Evolutionary conservation across 305 asterid species (phyloP), one percentile per base, ranked within the genome.

Genomic region (Solanum aculeatissimum): DNA sequence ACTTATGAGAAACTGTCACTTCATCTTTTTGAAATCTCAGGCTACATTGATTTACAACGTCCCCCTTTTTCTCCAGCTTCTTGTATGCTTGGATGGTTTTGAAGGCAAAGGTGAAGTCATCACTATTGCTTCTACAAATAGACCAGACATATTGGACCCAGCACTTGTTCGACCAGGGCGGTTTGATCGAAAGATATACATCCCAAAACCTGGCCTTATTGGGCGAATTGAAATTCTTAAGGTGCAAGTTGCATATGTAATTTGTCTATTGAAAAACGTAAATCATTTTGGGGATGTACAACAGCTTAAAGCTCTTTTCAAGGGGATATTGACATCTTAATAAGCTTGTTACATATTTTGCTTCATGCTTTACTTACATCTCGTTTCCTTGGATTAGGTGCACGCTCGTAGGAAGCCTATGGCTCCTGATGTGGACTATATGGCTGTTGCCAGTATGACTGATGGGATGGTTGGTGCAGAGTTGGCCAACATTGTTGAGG

Each of bases 391-490:
- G 85, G 65, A 77, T 54, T 81, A 97, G 99, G 99, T 97, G 35
- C 99, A 97, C 89, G 98, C 98, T 88, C 94, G 98, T 71, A 97
- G 92, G 89, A 95, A 97, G 89, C 97, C 96, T 72, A 91, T 95
- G 93, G 98, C 98, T 85, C 92, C 94, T 68, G 98, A 95, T 87
- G 93, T 95, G 86, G 99, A 97, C 89, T 97, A 91, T 84, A 84
- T 87, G 88, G 98, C 98, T 87, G 98, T 97, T 89, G 98, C 97
- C 74, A 90, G 91, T 86, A 90, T 92, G 94, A 94, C 98, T 19
- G 95, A 92, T 43, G 98, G 98, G 85, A 95, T 97, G 98, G 98
- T 94, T 87, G 98, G 99, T 79, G 98, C 99, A 2, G 98, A 97
- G 95, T 90, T 97, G 81, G 99, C 98, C 83, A 97, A 97, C 91